Base-by-base conservation (phyloP, 148 eudicot species). In the Cornus florida region DNA sequence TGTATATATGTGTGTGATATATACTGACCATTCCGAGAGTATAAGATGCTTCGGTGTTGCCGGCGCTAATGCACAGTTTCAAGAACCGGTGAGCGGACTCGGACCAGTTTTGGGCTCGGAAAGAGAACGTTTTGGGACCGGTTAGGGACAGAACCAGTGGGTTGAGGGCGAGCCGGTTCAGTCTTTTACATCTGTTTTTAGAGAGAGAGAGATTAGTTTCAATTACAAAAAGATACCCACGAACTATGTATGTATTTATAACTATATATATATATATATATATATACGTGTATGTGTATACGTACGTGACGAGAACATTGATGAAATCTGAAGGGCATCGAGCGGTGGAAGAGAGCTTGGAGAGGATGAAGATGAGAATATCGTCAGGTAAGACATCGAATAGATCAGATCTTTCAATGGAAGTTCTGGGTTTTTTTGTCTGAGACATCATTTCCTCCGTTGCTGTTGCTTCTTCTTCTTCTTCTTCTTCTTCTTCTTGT, bases 321-420 rank as follows among this genome's bases (percentile, higher is more conserved):
- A 86, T 73, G 83, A 91, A 80, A 84, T 91, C 94, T 0, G 88
- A 74, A 7, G 94, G 91, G 67, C 79, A 91, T 23, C 85, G 56
- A 14, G 89, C 89, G 0, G 94, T 70, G 3, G 88, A 80, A 46
- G 85, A 77, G 38, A 91, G 88, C 46, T 89, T 86, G 3, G 73
- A 70, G 70, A 91, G 86, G 81, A 91, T 80, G 20, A 66, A 80
- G 13, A 91, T 53, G 23, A 91, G 79, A 1, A 91, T 75, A 82
- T 91, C 94, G 28, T 91, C 94, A 0, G 89, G 94, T 23, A 89
- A 85, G 14, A 12, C 76, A 14, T 86, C 94, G 39, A 91, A 87
- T 0, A 69, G 75, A 59, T 91, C 94, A 14, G 77, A 23, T 33
- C 64, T 65, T 35, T 31, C 24, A 6, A 23, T 14, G 11, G 32